These are phyloP conservation scores for Daldinia sp. DNA, from an alignment of 2,329 filamentous ascomycete genomes.

Conservation along the genomic window DNA sequence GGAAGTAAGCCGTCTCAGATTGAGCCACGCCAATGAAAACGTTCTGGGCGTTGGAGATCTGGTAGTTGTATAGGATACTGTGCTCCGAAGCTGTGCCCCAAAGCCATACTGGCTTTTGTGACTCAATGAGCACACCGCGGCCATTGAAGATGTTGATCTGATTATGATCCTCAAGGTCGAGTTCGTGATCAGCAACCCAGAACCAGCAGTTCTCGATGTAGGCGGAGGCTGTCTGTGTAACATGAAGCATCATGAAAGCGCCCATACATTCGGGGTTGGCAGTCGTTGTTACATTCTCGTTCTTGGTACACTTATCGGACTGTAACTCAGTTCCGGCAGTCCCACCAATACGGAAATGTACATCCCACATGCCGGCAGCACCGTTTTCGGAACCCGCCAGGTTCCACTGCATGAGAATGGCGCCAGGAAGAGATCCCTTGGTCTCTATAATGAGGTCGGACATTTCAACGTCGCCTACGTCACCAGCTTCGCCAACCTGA, in stretches of 20 bases:
- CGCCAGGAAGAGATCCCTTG: slow-evolving; percentile 83
- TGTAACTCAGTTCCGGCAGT: slow-evolving; percentile 86
- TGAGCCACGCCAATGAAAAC: slow-evolving; percentile 88
- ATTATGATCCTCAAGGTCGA: slow-evolving; percentile 78
- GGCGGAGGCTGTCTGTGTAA: slow-evolving; percentile 71
- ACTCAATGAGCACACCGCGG: slow-evolving; percentile 84
- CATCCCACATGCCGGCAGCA: slow-evolving; percentile 88
- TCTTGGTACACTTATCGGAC: slow-evolving; percentile 82
- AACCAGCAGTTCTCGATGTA: slow-evolving; percentile 93
- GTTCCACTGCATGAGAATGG: slow-evolving; percentile 94
- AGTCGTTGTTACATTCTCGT: slow-evolving; percentile 70
- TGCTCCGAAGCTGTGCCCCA: slow-evolving; percentile 81
- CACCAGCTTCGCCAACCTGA: slow-evolving; percentile 82
- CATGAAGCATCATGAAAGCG: slow-evolving; percentile 76
- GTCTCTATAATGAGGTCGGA: slow-evolving; percentile 89
- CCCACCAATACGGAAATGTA: slow-evolving; percentile 94
- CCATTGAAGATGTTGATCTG: slow-evolving; percentile 91
- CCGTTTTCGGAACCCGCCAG: slow-evolving; percentile 75
- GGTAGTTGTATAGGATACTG: slow-evolving; percentile 83
- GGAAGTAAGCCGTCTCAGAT: slow-evolving; percentile 90
- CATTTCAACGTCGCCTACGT: slow-evolving; percentile 85
- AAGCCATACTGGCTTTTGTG: slow-evolving; percentile 81
- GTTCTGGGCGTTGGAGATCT: slow-evolving; percentile 80
- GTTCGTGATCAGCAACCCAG: slow-evolving; percentile 92
- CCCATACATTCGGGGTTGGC: slow-evolving; percentile 78